Percentiles rank a stretch among this genome's conserved stretches.
Conservation (phyloP, 2,329 filamentous ascomycete species). For the Sporothrix variecibatus region DNA sequence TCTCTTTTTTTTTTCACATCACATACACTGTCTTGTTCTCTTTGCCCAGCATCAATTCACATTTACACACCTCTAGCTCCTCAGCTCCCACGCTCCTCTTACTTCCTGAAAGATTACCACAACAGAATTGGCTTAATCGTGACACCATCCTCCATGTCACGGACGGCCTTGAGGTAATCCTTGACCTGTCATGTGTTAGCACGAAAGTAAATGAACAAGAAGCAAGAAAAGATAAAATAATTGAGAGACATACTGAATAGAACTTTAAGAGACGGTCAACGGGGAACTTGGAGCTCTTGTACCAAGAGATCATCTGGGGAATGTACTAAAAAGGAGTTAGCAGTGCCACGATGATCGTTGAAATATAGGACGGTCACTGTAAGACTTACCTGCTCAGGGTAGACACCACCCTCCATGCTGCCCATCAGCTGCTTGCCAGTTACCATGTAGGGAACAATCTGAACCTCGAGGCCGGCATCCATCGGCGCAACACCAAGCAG, state of each 20-base stretch:
- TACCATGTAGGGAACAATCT: neutral
- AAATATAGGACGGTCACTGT: neutral
- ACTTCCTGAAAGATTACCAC: neutral
- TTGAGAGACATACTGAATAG: neutral
- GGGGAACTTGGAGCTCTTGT: neutral
- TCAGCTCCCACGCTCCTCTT: neutral
- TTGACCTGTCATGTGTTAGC: neutral
- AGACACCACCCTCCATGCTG: conserved; percentile 5
- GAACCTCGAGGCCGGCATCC: neutral
- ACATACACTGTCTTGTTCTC: neutral
- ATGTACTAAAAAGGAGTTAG: neutral
- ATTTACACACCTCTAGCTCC: neutral
- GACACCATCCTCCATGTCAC: neutral
- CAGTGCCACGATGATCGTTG: neutral
- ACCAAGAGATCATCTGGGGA: neutral
- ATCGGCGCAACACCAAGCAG: neutral
- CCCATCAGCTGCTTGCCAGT: conserved; percentile 9
- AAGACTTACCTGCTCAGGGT: neutral
- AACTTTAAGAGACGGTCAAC: neutral
- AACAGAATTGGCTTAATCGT: neutral
- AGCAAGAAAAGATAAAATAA: neutral
- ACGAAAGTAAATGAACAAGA: neutral
- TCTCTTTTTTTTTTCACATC: no score
- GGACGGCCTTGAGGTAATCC: neutral
- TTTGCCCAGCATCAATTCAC: neutral